Conservation (phyloP, 2,329 filamentous ascomycete genomes). For the Rachicladosporium sp. region DNA sequence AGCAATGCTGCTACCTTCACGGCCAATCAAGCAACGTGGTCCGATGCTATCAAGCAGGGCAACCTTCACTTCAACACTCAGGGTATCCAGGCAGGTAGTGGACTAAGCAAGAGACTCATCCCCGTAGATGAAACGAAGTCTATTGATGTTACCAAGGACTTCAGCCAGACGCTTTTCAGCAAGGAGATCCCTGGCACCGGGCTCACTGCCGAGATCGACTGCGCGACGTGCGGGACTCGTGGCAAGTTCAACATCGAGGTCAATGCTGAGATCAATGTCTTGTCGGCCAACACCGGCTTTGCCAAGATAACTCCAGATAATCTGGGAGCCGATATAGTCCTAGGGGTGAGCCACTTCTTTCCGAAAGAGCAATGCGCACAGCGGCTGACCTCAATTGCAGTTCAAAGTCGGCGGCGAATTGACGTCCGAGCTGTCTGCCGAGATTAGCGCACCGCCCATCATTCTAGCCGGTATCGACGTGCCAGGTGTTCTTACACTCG, state of each 20-base stretch:
- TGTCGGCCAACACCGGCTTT: not conserved
- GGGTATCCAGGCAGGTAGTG: not conserved
- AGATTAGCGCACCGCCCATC: not conserved
- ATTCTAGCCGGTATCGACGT: not conserved
- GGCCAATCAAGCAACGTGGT: not conserved
- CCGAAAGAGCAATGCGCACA: too few species aligned
- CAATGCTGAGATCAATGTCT: not conserved
- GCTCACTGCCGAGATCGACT: not conserved
- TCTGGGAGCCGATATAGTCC: not conserved
- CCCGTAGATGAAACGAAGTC: not conserved
- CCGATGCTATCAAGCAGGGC: not conserved
- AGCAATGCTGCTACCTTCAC: not conserved
- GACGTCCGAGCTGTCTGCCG: not conserved
- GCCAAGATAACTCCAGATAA: not conserved
- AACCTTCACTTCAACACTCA: not conserved
- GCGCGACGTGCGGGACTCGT: not conserved
- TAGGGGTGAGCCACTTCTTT: too few species aligned
- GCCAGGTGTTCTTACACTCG: not conserved
- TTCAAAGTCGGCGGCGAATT: slow-evolving; percentile 1
- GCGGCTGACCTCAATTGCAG: not conserved
- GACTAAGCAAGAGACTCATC: too few species aligned
- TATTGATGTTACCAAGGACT: not conserved
- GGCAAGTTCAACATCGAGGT: not conserved
- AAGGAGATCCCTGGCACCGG: not conserved
- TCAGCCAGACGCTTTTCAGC: not conserved